Percentiles rank a stretch among this genome's conserved stretches.
Evolutionary conservation across 345 rosid species (phyloP).

Genomic region (Cardamine resedifolia): DNA sequence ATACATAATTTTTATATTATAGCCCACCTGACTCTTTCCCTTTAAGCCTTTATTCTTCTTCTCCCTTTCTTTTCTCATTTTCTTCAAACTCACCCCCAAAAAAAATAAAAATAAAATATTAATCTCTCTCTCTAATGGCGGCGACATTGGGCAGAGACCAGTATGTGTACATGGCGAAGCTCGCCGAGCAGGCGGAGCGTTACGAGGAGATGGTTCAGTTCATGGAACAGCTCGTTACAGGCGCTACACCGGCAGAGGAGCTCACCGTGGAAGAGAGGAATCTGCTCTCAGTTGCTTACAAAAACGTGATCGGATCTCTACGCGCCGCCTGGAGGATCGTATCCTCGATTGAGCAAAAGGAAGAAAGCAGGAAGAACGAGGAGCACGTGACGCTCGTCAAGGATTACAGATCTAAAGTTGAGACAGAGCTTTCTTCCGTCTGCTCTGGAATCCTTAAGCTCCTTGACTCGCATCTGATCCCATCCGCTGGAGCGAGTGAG

Average conservation of each 20-base stretch:
- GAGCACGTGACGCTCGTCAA: conserved; percentile 87
- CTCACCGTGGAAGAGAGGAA: conserved; percentile 93
- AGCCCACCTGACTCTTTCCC: conserved; percentile 29
- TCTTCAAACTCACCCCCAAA: neutral
- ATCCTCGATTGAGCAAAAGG: conserved; percentile 94
- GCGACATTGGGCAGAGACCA: conserved; percentile 68
- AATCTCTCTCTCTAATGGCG: conserved; percentile 32
- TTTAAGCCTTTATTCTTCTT: conserved; percentile 36
- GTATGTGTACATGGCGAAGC: conserved; percentile 88
- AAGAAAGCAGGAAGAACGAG: conserved; percentile 90
- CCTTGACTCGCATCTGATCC: conserved; percentile 69
- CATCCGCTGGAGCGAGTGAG: conserved; percentile 74
- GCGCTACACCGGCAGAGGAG: conserved; percentile 74
- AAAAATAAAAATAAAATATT: neutral
- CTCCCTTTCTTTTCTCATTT: neutral
- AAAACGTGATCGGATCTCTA: conserved; percentile 97
- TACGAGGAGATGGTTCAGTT: conserved; percentile 96
- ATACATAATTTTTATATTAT: neutral
- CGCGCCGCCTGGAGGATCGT: conserved; percentile 98
- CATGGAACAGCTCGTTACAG: conserved; percentile 85
- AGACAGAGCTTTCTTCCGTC: conserved; percentile 70
- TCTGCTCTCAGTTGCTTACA: conserved; percentile 93
- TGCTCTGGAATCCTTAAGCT: conserved; percentile 71
- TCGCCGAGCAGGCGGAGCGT: conserved; percentile 97
- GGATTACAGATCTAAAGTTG: conserved; percentile 93